These are phyloP conservation scores for Hysterium pulicare DNA, from an alignment of 2,329 filamentous ascomycete species.

Conservation along the genomic window DNA sequence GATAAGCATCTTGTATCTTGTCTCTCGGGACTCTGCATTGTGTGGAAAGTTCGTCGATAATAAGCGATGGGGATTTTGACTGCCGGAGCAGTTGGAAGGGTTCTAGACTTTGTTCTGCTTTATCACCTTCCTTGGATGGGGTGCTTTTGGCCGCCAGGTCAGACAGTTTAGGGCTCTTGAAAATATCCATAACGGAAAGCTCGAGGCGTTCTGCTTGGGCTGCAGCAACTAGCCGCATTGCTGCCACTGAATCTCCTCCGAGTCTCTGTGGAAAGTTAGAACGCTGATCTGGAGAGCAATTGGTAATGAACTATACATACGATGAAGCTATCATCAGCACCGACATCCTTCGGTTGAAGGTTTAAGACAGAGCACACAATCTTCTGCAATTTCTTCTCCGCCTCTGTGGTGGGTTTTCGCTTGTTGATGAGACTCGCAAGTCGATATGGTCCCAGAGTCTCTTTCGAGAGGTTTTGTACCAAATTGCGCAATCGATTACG, in stretches of 20 bases:
- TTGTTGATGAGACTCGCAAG: conserved; percentile 26
- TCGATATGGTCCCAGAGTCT: conserved; percentile 27
- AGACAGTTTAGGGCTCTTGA: conserved; percentile 12
- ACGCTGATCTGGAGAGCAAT: not conserved
- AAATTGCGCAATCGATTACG: conserved; percentile 26
- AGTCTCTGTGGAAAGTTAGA: conserved; percentile 32
- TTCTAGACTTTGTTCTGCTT: conserved; percentile 11
- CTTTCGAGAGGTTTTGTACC: conserved; percentile 25
- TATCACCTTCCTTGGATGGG: conserved; percentile 1
- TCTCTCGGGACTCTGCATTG: conserved; percentile 21
- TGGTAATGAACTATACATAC: conserved; percentile 9
- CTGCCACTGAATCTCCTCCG: conserved; percentile 29
- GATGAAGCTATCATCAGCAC: conserved; percentile 33
- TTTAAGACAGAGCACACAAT: conserved; percentile 28
- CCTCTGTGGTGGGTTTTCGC: conserved; percentile 21
- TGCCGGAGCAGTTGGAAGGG: conserved; percentile 21
- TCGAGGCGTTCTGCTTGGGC: conserved; percentile 9
- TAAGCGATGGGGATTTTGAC: conserved; percentile 9
- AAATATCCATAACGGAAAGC: conserved; percentile 15
- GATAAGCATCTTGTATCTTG: conserved; percentile 39
- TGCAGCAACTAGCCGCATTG: conserved; percentile 27
- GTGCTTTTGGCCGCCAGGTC: conserved; percentile 21
- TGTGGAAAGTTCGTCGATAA: conserved; percentile 18
- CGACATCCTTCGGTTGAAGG: conserved; percentile 20
- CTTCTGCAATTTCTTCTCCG: conserved; percentile 30